Evolutionary conservation across 495 filamentous ascomycete species (phyloP), one percentile per base, ranked within the genome.

Genomic region (Hypoxylon fuscum): DNA sequence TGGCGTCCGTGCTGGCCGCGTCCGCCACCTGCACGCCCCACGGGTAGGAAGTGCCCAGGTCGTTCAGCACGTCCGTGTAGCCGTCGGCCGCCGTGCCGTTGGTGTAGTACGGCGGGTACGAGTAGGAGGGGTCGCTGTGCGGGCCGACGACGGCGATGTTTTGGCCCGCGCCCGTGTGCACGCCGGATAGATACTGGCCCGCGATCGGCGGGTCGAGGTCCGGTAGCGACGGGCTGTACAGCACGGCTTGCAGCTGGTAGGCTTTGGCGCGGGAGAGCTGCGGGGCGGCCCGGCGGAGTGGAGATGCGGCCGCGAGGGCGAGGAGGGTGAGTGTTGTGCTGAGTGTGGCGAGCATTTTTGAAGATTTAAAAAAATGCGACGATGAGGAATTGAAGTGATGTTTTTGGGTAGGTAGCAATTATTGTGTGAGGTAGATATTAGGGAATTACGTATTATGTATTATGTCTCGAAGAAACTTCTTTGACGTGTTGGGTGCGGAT

Each of bases 141-240:
- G 17, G 4, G 1, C 42, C 34, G 1, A 62, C 47, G 6, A 66
- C 41, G 37, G 59, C 71, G 37, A 52, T 47, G 48, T 64, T 60
- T 1, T 38, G 49, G 22, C 61, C 69, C 1, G 69, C 64, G 11
- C 69, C 71, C 23, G 61, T 50, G 61, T 65, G 69, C 1, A 55
- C 49, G 17, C 32, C 41, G 2, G 21, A 56, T 11, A 71, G 45
- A 20, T 54, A 53, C 17, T 45, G 41, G 50, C 64, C 60, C 2
- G 68, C 51, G 20, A 74, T 41, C 0, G 71, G 56, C 1, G 71
- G 69, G 29, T 35, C 32, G 14, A 74, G 46, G 44, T 74, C 71
- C 2, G 35, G 35, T n/a, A 45, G 59, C 1, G 66, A 29, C 3
- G 50, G 58, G 59, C 70, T 62, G 35, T 55, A 65, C n/a, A 72